Conservation (phyloP, 1,284 basidiomycete species). For the Hemileia vastatrix region DNA sequence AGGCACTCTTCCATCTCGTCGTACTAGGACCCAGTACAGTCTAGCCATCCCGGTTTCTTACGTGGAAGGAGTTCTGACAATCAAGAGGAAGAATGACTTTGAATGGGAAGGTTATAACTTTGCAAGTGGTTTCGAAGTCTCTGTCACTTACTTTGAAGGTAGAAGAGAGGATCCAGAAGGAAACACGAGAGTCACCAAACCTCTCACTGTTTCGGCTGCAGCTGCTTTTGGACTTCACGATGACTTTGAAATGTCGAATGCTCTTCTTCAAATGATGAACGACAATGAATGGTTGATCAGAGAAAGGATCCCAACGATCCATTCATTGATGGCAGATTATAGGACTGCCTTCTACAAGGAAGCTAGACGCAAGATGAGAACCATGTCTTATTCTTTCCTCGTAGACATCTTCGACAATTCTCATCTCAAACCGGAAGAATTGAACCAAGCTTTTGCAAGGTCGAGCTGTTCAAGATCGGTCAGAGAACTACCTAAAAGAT, state of each 20-base stretch:
- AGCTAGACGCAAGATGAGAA: conserved; percentile 52
- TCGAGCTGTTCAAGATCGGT: conserved; percentile 54
- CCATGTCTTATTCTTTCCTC: conserved; percentile 61
- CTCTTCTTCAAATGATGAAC: conserved; percentile 58
- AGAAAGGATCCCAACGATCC: conserved; percentile 49
- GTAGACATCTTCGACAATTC: conserved; percentile 53
- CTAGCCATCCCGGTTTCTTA: conserved; percentile 48
- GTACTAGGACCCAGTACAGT: conserved; percentile 51
- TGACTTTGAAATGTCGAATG: conserved; percentile 57
- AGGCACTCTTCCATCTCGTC: conserved; percentile 47
- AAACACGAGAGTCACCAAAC: conserved; percentile 38
- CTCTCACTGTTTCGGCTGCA: conserved; percentile 52
- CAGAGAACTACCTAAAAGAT: conserved; percentile 51
- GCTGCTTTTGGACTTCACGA: conserved; percentile 58
- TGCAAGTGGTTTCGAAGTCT: conserved; percentile 61
- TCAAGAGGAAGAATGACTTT: conserved; percentile 55
- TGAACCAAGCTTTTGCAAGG: conserved; percentile 50
- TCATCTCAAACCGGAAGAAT: conserved; percentile 49
- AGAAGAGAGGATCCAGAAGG: conserved; percentile 34
- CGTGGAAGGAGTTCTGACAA: conserved; percentile 51
- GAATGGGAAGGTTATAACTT: conserved; percentile 54
- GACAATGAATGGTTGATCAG: conserved; percentile 55
- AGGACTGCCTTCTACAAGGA: conserved; percentile 52
- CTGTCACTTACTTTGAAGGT: conserved; percentile 53
- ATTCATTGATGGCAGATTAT: conserved; percentile 53